Base-by-base conservation (phyloP, 495 filamentous ascomycete genomes). In the Penicillium antarcticum region DNA sequence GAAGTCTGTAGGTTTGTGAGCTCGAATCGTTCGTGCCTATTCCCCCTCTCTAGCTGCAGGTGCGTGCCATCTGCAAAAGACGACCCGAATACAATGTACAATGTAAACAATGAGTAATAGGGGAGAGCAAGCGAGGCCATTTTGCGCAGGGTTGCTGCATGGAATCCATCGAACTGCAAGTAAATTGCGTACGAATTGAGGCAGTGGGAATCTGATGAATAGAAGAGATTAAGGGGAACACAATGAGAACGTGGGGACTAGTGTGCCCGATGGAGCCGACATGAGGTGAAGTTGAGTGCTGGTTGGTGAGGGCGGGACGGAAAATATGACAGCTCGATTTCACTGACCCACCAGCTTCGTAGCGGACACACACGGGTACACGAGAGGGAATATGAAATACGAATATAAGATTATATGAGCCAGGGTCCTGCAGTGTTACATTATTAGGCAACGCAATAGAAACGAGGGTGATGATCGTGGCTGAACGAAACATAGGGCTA, bases 261-360 rank as follows among this genome's bases (percentile, higher is more conserved):
- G 54, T 59, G 37, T 46, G 53, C 29, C 41, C n/a, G 40, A 52
- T 52, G 52, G 52, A 42, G 42, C 40, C 38, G 17, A 19, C 37
- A 41, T 23, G 26, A 34, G 12, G 38, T 19, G 2, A 33, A 9
- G 35, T 8, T 41, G 46, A 40, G 32, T 48, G 35, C 19, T 13
- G 11, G 35, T 58, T 50, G 52, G 56, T 37, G 42, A 36, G 57
- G 57, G 48, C 55, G 56, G 55, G 48, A 58, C 38, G 51, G 40
- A 42, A 52, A 68, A 74, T 65, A 65, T 73, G 71, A 74, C 68
- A 74, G 69, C 69, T 74, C 70, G 52, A 50, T 65, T 58, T 53
- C 51, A 13, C 17, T 31, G 34, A 55, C 44, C 41, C 39, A 56
- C 40, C 17, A n/a, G 13, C 11, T 16, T 18, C 19, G 13, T 34